Evolutionary conservation across 129 eudicot species (phyloP).

Genomic region (Artemisia annua): DNA sequence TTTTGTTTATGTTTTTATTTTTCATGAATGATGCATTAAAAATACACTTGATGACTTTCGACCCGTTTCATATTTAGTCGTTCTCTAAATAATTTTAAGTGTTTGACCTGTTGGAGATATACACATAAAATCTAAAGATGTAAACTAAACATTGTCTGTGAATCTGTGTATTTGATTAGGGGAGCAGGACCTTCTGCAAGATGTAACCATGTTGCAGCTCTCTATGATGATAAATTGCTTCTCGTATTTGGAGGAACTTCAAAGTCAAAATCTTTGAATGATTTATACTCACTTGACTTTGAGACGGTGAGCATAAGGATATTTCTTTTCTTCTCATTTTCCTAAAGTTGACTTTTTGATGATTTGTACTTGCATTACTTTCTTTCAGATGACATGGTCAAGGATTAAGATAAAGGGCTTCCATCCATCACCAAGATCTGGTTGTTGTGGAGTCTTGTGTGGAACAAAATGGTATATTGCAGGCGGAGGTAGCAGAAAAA

Average conservation of each 20-base stretch:
- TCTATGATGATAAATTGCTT: slow-evolving; percentile 85
- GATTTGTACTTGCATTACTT: slow-evolving; percentile 4
- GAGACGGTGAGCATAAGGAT: slow-evolving; percentile 63
- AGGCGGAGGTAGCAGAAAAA: slow-evolving; percentile 96
- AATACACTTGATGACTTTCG: too few species aligned
- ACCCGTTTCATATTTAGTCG: too few species aligned
- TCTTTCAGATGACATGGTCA: slow-evolving; percentile 88
- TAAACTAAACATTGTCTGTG: slow-evolving; percentile 8
- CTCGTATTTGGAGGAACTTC: slow-evolving; percentile 90
- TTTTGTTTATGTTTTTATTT: too few species aligned
- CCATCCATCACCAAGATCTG: slow-evolving; percentile 97
- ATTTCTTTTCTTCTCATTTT: background rate
- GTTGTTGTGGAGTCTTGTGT: slow-evolving; percentile 90
- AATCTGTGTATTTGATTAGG: slow-evolving; percentile 34
- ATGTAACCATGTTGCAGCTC: slow-evolving; percentile 91
- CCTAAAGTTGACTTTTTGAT: background rate
- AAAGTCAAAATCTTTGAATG: slow-evolving; percentile 87
- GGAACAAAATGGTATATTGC: slow-evolving; percentile 96
- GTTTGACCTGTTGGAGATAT: background rate
- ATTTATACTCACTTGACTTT: slow-evolving; percentile 86
- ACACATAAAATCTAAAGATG: too few species aligned
- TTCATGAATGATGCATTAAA: too few species aligned
- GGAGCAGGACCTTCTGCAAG: slow-evolving; percentile 94
- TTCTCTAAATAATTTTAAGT: too few species aligned
- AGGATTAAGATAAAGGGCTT: slow-evolving; percentile 81